Evolutionary conservation across 768 basidiomycete species (phyloP).

Genomic region (Suillus variegatus): DNA sequence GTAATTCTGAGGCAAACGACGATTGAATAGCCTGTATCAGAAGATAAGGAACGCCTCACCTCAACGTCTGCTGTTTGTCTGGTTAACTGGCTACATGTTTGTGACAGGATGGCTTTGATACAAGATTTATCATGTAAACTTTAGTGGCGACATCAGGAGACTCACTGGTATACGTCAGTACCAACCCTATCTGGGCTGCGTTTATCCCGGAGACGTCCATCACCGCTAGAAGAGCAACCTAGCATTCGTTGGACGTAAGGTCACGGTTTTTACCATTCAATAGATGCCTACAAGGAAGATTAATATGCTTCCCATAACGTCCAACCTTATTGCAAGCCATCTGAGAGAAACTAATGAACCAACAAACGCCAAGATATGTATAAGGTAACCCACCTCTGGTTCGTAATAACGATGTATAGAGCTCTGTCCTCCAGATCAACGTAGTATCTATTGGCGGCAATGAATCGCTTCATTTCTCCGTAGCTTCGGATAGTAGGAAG

Average conservation of each 20-base stretch:
- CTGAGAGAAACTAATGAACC: constrained; percentile 24
- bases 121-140: neutral
- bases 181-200: constrained; percentile 70
- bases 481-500: constrained; percentile 74
- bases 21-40: neutral
- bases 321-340: constrained; percentile 73
- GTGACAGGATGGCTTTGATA: constrained; percentile 47
- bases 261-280: neutral
- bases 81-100: constrained; percentile 53
- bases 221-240: constrained; percentile 70
- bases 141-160: neutral
- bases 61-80: constrained; percentile 67
- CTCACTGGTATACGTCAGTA: constrained; percentile 65
- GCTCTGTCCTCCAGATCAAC: constrained; percentile 82
- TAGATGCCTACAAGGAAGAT: constrained; percentile 49
- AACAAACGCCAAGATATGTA: neutral
- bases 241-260: neutral
- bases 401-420: constrained; percentile 61
- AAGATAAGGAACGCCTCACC: constrained; percentile 32
- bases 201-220: constrained; percentile 55
- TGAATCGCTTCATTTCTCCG: constrained; percentile 61
- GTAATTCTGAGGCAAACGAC: constrained; percentile 44
- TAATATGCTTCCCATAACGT: constrained; percentile 63
- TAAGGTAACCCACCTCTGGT: constrained; percentile 49
- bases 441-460: constrained; percentile 61